Conservation (phyloP, 768 basidiomycete species). For the Tulasnella sp. region DNA sequence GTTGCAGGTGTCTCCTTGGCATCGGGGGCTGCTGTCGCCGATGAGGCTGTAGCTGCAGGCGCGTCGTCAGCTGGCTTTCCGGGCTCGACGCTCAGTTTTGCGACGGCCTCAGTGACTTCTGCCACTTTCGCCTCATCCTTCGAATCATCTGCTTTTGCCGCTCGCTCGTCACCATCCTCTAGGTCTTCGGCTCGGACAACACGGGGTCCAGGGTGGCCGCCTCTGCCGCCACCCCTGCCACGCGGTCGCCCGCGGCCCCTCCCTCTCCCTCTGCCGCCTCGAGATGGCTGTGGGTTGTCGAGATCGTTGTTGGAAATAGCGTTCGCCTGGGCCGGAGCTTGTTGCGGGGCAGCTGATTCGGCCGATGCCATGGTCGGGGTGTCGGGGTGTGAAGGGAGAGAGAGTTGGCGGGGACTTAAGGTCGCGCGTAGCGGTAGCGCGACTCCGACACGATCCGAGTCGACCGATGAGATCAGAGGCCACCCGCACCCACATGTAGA, state of each 20-base stretch:
- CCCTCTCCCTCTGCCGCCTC: background rate
- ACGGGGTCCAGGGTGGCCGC: conserved; percentile 17
- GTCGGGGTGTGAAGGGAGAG: background rate
- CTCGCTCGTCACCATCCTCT: conserved; percentile 24
- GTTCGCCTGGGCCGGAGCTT: background rate
- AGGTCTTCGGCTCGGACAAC: conserved; percentile 18
- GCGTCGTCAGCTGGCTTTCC: background rate
- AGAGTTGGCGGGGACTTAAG: background rate
- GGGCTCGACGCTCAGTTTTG: background rate
- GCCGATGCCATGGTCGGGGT: conserved; percentile 16
- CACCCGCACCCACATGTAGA: background rate
- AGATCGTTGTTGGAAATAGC: background rate
- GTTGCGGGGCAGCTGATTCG: conserved; percentile 2
- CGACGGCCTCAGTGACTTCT: background rate
- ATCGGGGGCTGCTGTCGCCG: background rate
- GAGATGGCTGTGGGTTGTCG: background rate
- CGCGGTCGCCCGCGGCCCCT: background rate
- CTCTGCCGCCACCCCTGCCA: conserved; percentile 6
- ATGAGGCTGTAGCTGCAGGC: background rate
- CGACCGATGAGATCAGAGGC: conserved; percentile 8
- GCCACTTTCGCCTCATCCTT: conserved; percentile 13
- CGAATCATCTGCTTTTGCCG: background rate
- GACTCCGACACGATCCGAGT: conserved; percentile 22
- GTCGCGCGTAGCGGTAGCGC: background rate
- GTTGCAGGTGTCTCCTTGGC: conserved; percentile 9